Base-by-base conservation (phyloP, 768 basidiomycete species). In the Amylocystis lapponica region DNA sequence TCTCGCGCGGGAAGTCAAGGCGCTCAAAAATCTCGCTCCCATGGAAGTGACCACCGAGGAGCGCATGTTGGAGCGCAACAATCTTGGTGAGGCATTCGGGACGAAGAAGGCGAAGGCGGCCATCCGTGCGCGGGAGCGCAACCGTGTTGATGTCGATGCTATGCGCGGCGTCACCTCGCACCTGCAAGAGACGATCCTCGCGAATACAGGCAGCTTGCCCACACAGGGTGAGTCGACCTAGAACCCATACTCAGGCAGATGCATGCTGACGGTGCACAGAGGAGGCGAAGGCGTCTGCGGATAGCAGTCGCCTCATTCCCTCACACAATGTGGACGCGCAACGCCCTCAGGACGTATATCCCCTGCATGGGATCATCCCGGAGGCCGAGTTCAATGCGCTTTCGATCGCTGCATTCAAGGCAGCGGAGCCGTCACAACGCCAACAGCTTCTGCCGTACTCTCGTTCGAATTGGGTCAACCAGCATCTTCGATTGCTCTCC, bases 81-180 rank as follows among this genome's bases (percentile, higher is more conserved):
- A 78, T n/a, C 76, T 99, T 2, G 93, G 95, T 25, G 84, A 92
- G 61, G 79, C 86, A 1, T 99, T 99, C 51, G 95, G 95, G 17
- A 95, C 93, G 20, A 89, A 92, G 67, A 98, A 96, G 60, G 90
- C 92, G 34, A 86, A 90, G 62, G 78, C 79, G 9, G 81, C 79
- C 22, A 93, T 97, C 57, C 78, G 78, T 40, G 86, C 91, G 4
- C 77, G 76, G 41, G 92, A 94, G 64, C 77, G 95, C 50, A 95
- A 94, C 66, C 82, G 81, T 60, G 82, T 99, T 27, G 92, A 96
- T 66, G 79, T 87, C 16, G 69, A 73, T 45, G 90, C 91, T 2
- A 94, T 96, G 86, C 77, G 87, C 60, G 78, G 79, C 8, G 89
- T 90, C 27, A 81, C 81, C 52, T 76, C 75, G 44, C 82, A 87